Conservation (phyloP, 176 grass and related monocot genomes). For the Neostapfia colusana region DNA sequence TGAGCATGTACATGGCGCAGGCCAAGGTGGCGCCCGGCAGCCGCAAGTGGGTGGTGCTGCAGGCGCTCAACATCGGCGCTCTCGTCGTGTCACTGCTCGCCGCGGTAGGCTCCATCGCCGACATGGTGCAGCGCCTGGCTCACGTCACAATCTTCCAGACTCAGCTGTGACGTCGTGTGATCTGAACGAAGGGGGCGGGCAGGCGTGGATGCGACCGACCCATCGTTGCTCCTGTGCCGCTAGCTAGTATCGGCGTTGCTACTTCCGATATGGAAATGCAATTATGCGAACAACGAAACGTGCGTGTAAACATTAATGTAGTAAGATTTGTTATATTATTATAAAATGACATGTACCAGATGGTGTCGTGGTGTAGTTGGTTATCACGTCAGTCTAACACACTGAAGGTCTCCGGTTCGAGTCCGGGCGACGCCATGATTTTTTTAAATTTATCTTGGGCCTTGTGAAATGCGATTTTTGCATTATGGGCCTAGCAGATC, state of each 20-base stretch:
- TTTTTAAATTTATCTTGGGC: not conserved
- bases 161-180: constrained; percentile 42
- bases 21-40: constrained; percentile 59
- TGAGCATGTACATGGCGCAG: constrained; percentile 79
- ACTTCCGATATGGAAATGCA: not conserved
- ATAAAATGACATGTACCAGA: too few species aligned
- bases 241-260: not conserved
- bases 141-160: constrained; percentile 79
- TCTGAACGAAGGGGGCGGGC: not conserved
- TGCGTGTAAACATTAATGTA: not conserved
- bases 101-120: constrained; percentile 67
- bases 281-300: too few species aligned
- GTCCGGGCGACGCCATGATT: constrained; percentile 59
- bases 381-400: constrained; percentile 96
- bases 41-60: constrained; percentile 64
- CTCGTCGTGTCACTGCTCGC: constrained; percentile 74
- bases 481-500: too few species aligned
- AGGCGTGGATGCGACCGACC: not conserved
- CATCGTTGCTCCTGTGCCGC: not conserved
- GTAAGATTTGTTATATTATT: too few species aligned
- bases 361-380: constrained; percentile 92
- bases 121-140: constrained; percentile 63
- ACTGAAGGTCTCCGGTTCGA: constrained; percentile 90
- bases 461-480: not conserved
- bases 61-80: constrained; percentile 63